A percentile compares a stretch with the other conserved stretches of the same genome.
These are phyloP conservation scores for Podosphaera fusca DNA, from an alignment of 2,329 filamentous ascomycete genomes.

Conservation along the genomic window DNA sequence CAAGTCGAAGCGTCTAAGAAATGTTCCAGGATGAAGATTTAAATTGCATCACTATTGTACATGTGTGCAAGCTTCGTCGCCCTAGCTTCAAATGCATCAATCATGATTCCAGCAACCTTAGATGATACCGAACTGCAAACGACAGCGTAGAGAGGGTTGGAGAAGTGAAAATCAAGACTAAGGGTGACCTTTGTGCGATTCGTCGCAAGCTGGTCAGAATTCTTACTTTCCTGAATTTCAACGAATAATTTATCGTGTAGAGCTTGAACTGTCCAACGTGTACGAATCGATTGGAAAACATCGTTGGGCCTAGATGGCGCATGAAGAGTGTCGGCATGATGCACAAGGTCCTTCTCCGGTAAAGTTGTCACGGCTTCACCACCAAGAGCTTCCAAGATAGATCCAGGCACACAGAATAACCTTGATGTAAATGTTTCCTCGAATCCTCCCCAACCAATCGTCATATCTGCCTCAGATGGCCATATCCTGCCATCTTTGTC, in stretches of 20 bases:
- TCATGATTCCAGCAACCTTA: constrained; percentile 70
- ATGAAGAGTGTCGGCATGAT: constrained; percentile 20
- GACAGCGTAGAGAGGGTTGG: constrained; percentile 68
- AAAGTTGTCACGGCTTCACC: constrained; percentile 29
- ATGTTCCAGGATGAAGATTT: too few species aligned
- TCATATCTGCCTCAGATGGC: constrained; percentile 57
- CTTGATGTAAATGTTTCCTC: constrained; percentile 64
- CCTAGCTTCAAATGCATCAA: constrained; percentile 74
- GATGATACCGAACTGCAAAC: constrained; percentile 63
- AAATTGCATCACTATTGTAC: too few species aligned
- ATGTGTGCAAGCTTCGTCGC: constrained; percentile 30
- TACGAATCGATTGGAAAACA: constrained; percentile 46
- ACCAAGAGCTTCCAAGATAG: constrained; percentile 55
- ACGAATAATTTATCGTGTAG: constrained; percentile 23
- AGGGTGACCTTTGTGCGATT: constrained; percentile 51
- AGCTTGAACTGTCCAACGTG: constrained; percentile 41
- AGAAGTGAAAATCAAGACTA: constrained; percentile 60
- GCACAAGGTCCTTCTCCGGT: constrained; percentile 16
- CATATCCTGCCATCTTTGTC: constrained; percentile 25
- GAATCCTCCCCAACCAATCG: constrained; percentile 65
- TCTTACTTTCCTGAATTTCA: constrained; percentile 14
- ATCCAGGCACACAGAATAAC: constrained; percentile 52
- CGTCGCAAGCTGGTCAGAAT: constrained; percentile 10
- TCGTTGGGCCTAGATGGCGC: constrained; percentile 20
- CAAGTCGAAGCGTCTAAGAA: too few species aligned